Conservation (phyloP, 169 alveolate genomes). For the Blepharisma undulans region DNA sequence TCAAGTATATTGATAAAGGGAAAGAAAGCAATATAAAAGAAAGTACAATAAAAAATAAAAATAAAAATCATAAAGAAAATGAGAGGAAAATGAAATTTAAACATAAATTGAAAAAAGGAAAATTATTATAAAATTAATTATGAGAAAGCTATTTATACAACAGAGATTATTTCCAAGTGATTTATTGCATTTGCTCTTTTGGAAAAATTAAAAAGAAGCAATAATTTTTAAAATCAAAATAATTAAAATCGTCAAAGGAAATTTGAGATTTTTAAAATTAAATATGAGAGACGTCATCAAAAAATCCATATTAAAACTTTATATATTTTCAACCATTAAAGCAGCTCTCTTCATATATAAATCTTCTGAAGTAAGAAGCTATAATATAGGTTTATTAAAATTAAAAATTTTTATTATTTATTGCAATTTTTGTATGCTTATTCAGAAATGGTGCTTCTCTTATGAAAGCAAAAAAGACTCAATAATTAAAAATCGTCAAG, state of each 20-base stretch:
- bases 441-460: not conserved
- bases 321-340: not conserved
- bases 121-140: too few relatives aligned
- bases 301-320: not conserved
- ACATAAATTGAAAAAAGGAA: not conserved
- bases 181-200: not conserved
- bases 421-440: not conserved
- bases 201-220: not conserved
- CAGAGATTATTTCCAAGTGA: not conserved
- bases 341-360: not conserved
- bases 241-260: too few relatives aligned
- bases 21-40: not conserved
- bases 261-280: too few relatives aligned
- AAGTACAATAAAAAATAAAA: too few relatives aligned
- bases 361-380: not conserved
- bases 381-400: not conserved
- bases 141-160: not conserved
- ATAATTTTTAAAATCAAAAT: too few relatives aligned
- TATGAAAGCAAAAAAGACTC: not conserved
- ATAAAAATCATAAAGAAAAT: not conserved
- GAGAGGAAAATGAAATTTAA: not conserved
- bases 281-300: not conserved
- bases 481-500: not conserved
- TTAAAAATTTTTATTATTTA: too few relatives aligned
- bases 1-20: not conserved